Evolutionary conservation across 2,329 filamentous ascomycete species (phyloP).

Genomic region (Harringtonia aguacate): DNA sequence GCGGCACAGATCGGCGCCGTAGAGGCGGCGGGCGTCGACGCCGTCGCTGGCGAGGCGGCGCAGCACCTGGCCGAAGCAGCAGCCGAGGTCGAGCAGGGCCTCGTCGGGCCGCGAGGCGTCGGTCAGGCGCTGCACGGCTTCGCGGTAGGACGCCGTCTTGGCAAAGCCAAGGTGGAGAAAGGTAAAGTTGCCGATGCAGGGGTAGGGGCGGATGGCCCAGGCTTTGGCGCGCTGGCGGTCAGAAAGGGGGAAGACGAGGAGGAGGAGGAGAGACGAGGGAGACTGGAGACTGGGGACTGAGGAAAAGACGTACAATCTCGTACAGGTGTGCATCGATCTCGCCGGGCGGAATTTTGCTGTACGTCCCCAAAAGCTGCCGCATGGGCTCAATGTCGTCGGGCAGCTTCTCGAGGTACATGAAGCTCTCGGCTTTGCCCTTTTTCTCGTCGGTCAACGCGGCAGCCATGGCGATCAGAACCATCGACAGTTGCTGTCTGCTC

Average conservation of each 20-base stretch:
- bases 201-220: no score
- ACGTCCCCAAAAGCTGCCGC: constrained; percentile 11
- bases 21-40: constrained; percentile 59
- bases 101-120: neutral
- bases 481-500: no score
- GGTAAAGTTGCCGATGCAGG: constrained; percentile 15
- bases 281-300: no score
- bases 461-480: no score
- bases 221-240: neutral
- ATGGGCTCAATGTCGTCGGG: constrained; percentile 2
- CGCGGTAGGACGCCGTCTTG: constrained; percentile 17
- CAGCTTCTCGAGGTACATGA: constrained; percentile 1
- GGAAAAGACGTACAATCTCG: constrained; percentile 9
- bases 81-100: constrained; percentile 27
- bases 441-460: neutral
- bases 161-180: constrained; percentile 24
- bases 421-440: neutral
- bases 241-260: neutral
- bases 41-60: constrained; percentile 71
- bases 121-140: constrained; percentile 15
- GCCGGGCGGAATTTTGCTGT: constrained; percentile 12
- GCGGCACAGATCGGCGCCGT: constrained; percentile 24
- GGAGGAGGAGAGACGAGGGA: no score
- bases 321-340: constrained; percentile 12
- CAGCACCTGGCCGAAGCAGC: constrained; percentile 33